Conservation (phyloP, 768 basidiomycete species). For the Dioszegia aurantiaca region DNA sequence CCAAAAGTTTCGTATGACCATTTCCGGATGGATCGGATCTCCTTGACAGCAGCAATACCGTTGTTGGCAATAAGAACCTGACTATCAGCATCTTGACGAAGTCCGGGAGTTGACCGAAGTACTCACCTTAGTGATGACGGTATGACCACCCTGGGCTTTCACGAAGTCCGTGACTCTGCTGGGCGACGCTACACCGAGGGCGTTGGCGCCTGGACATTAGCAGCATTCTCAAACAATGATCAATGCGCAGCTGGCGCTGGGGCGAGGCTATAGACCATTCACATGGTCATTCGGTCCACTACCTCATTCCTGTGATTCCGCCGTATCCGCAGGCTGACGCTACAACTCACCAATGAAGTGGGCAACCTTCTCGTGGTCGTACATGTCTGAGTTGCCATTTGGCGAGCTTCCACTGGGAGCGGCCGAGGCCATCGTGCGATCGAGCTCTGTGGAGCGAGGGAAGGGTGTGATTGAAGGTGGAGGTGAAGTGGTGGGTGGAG, state of each 20-base stretch:
- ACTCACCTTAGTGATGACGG: slow-evolving; percentile 93
- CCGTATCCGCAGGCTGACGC: neutral
- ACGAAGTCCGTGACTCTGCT: slow-evolving; percentile 87
- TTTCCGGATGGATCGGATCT: slow-evolving; percentile 97
- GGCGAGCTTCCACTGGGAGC: slow-evolving; percentile 20
- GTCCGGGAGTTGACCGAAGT: too few species aligned
- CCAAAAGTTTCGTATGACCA: slow-evolving; percentile 99
- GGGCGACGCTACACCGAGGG: slow-evolving; percentile 75
- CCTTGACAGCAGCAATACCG: slow-evolving; percentile 98
- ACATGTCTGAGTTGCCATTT: slow-evolving; percentile 31
- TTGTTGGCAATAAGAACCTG: slow-evolving; percentile 99
- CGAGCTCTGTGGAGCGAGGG: neutral
- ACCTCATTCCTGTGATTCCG: neutral
- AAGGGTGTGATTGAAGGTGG: slow-evolving; percentile 10
- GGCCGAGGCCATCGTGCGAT: slow-evolving; percentile 16
- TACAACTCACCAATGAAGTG: slow-evolving; percentile 62
- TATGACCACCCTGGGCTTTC: slow-evolving; percentile 84
- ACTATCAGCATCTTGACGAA: neutral
- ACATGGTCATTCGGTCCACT: too few species aligned
- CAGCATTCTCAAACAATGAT: neutral
- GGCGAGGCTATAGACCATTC: too few species aligned
- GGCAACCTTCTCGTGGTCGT: slow-evolving; percentile 62
- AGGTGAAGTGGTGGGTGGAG: neutral
- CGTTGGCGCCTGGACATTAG: slow-evolving; percentile 74
- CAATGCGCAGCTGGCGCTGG: too few species aligned